These are phyloP conservation scores for Yamadazyma songkhlaensis DNA, from an alignment of 1,139 yeast species.

Conservation along the genomic window DNA sequence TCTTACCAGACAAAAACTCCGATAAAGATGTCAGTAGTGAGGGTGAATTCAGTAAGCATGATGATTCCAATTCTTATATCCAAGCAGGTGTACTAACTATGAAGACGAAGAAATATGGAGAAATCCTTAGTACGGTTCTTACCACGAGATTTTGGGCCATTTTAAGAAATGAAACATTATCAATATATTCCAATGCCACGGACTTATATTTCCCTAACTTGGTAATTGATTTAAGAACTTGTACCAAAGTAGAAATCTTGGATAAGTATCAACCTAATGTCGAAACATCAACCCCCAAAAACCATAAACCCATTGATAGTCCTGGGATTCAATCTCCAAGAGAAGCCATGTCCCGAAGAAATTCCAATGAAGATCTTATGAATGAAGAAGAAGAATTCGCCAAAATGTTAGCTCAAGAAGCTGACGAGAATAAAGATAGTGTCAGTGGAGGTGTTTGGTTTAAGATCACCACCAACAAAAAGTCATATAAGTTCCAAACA, in stretches of 20 bases:
- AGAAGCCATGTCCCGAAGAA: slow-evolving; percentile 9
- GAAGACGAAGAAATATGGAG: slow-evolving; percentile 46
- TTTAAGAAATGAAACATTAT: slow-evolving; percentile 63
- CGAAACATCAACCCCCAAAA: slow-evolving; percentile 10
- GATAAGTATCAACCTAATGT: slow-evolving; percentile 24
- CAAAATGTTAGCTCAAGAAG: slow-evolving; percentile 23
- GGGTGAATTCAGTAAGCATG: slow-evolving; percentile 14
- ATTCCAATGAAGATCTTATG: slow-evolving; percentile 17
- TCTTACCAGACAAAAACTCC: slow-evolving; percentile 54
- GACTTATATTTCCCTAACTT: slow-evolving; percentile 80
- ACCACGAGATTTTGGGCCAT: slow-evolving; percentile 70
- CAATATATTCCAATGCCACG: slow-evolving; percentile 68
- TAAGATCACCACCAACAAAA: slow-evolving; percentile 53
- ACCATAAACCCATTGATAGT: slow-evolving; percentile 4
- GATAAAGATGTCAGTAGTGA: slow-evolving; percentile 1
- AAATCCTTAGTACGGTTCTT: slow-evolving; percentile 32
- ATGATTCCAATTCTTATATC: slow-evolving; percentile 31
- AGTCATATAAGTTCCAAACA: slow-evolving; percentile 64
- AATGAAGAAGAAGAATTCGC: slow-evolving; percentile 25
- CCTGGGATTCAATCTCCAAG: slow-evolving; percentile 13
- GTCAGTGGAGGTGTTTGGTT: slow-evolving; percentile 46
- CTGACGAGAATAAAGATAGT: slow-evolving; percentile 29
- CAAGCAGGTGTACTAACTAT: slow-evolving; percentile 51
- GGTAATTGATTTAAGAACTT: slow-evolving; percentile 69
- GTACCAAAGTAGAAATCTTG: slow-evolving; percentile 56